Evolutionary conservation across 805 yeast genomes (phyloP), one percentile per base, ranked within the genome.

Genomic region (Candida hungchunana): DNA sequence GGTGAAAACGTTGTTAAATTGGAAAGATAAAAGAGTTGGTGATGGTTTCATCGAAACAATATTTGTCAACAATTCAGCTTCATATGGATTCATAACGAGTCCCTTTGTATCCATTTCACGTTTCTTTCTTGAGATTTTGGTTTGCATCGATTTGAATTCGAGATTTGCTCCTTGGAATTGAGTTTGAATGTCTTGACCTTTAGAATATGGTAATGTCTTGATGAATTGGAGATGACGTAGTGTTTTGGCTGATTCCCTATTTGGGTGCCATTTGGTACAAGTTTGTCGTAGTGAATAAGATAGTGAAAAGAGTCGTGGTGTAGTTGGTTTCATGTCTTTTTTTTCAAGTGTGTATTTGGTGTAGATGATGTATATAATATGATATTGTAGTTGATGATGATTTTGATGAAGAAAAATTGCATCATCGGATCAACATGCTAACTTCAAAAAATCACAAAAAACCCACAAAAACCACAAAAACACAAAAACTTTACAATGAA

Each of bases 1-100:
- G 0, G 98, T 90, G 55, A 86, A 88, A 0, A 88, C 87, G 3
- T 88, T 86, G 14, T 76, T 68, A 62, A 93, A 84, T 54, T 93
- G 89, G 62, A 87, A 88, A 1, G 95, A 82, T 12, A 90, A 62
- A 5, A 89, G 58, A 0, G 80, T 70, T 0, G 96, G 90, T 22
- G 64, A 60, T 2, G 86, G 82, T 44, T 73, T 71, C 68, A 64
- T 57, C 2, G 53, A 44, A n/a, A 67, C 31, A 15, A 74, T 67
- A 32, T 66, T 67, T 12, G 62, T 55, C 19, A 77, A 41, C 17
- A 76, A 53, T 12, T 53, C 63, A 29, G 63, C 59, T 43, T 77
- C 83, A 40, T 68, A 66, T 5, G 69, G 71, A 35, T 67, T 67
- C 26, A 76, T 45, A 3, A 58, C 55, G 24, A 60, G 51, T 11